Conservation (phyloP, 495 filamentous ascomycete species). For the Penicillium canescens region DNA sequence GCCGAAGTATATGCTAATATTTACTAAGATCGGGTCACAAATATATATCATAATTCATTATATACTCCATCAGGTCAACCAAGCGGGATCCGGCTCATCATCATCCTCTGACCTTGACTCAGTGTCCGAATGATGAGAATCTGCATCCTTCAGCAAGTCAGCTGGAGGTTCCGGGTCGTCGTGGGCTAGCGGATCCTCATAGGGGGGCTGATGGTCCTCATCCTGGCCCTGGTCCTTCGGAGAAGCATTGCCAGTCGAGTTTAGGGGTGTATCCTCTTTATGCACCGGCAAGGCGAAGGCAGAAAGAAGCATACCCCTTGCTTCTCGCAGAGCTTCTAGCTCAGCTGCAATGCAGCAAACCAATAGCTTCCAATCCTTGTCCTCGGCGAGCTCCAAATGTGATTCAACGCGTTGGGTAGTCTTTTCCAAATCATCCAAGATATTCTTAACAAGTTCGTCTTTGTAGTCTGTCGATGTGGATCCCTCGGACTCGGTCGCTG, state of each 20-base stretch:
- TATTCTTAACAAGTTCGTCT: conserved; percentile 30
- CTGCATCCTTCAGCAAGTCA: conserved; percentile 38
- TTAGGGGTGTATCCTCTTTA: conserved; percentile 4
- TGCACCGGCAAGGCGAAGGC: conserved; percentile 23
- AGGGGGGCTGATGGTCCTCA: not conserved
- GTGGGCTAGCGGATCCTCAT: conserved; percentile 22
- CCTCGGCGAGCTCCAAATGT: conserved; percentile 42
- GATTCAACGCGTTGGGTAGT: conserved; percentile 40
- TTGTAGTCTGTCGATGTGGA: conserved; percentile 12
- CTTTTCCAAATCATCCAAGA: conserved; percentile 45
- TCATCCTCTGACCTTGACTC: conserved; percentile 42
- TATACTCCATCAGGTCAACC: conserved; percentile 38
- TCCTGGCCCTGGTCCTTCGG: conserved; percentile 3
- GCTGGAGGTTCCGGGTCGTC: conserved; percentile 41
- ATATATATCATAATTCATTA: not conserved
- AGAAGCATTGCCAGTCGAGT: conserved; percentile 5
- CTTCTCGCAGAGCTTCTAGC: conserved; percentile 76
- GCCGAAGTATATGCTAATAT: not conserved
- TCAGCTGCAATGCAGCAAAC: conserved; percentile 89
- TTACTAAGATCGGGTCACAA: not conserved
- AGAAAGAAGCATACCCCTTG: conserved; percentile 60
- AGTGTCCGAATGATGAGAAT: conserved; percentile 22
- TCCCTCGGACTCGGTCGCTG: conserved; percentile 14
- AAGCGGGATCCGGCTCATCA: conserved; percentile 51
- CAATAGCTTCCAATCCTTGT: conserved; percentile 79